These are phyloP conservation scores for Melampsora americana DNA, from an alignment of 1,284 basidiomycete species.

Conservation along the genomic window DNA sequence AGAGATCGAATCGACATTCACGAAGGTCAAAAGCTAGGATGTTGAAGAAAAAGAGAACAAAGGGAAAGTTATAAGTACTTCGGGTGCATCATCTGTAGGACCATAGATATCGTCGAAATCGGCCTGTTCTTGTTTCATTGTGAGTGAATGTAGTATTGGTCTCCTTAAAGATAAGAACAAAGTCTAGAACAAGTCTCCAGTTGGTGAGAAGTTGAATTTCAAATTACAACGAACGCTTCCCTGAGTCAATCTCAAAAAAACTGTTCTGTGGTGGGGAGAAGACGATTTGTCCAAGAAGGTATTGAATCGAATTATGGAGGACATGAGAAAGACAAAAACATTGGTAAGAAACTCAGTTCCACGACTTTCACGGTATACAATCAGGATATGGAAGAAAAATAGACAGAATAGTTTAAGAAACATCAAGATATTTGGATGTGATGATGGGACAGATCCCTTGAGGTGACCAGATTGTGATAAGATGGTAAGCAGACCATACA, in stretches of 20 bases:
- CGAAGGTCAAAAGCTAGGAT: neutral
- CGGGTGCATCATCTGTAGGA: slow-evolving; percentile 36
- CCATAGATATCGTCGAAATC: slow-evolving; percentile 43
- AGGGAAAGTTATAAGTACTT: slow-evolving; percentile 18
- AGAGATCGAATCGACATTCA: neutral
- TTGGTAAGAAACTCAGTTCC: slow-evolving; percentile 4
- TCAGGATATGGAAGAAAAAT: neutral
- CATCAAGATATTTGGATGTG: neutral
- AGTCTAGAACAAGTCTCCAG: slow-evolving; percentile 1
- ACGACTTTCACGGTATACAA: neutral
- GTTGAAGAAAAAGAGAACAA: neutral
- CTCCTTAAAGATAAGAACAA: neutral
- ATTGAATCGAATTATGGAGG: neutral
- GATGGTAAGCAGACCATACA: too few species aligned
- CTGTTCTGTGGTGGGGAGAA: neutral
- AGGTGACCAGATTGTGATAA: too few species aligned
- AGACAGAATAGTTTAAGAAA: neutral
- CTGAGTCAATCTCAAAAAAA: slow-evolving; percentile 7
- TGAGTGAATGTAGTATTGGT: neutral
- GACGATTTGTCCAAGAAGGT: neutral
- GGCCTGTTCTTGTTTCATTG: slow-evolving; percentile 9
- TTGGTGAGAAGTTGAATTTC: neutral
- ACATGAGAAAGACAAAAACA: slow-evolving; percentile 5
- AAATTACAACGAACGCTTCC: slow-evolving; percentile 3
- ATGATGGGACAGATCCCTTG: neutral